A percentile compares a stretch with the other conserved stretches of the same genome.
Evolutionary conservation across 306 rosid species (phyloP).

Genomic region (Lathyrus sativus): DNA sequence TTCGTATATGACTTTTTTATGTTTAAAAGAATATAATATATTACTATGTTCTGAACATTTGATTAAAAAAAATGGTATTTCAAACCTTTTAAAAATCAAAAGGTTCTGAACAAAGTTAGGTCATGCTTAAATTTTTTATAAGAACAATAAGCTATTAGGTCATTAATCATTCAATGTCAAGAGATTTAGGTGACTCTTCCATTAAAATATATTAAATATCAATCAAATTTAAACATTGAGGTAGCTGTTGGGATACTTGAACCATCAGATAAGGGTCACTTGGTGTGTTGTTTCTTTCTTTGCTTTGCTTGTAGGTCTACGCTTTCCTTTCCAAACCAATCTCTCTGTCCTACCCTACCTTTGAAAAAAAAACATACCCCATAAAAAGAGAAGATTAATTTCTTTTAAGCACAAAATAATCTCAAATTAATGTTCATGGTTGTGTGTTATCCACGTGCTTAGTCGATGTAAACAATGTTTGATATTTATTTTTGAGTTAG

Average conservation of each 20-base stretch:
- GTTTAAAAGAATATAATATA: too few relatives aligned
- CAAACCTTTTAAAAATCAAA: too few relatives aligned
- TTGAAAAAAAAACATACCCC: neutral
- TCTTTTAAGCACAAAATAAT: neutral
- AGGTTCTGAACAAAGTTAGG: too few relatives aligned
- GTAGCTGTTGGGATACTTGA: neutral
- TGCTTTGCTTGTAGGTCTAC: slow-evolving; percentile 16
- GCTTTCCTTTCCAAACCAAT: slow-evolving; percentile 1
- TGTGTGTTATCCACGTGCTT: neutral
- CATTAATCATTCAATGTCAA: too few relatives aligned
- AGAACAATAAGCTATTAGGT: too few relatives aligned
- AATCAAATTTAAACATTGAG: neutral
- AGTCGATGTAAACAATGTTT: neutral
- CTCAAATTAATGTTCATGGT: neutral
- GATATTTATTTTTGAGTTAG: neutral
- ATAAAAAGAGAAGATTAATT: neutral
- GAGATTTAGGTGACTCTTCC: too few relatives aligned
- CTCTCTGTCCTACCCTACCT: neutral
- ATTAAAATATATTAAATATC: too few relatives aligned
- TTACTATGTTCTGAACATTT: too few relatives aligned
- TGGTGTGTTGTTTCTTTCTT: slow-evolving; percentile 22
- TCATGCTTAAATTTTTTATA: too few relatives aligned
- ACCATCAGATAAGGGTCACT: slow-evolving; percentile 10
- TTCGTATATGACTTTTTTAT: too few relatives aligned
- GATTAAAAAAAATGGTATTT: too few relatives aligned